phyloP scores from a whole-genome alignment of 768 basidiomycete genomes.

The Jaapia argillacea region DNA sequence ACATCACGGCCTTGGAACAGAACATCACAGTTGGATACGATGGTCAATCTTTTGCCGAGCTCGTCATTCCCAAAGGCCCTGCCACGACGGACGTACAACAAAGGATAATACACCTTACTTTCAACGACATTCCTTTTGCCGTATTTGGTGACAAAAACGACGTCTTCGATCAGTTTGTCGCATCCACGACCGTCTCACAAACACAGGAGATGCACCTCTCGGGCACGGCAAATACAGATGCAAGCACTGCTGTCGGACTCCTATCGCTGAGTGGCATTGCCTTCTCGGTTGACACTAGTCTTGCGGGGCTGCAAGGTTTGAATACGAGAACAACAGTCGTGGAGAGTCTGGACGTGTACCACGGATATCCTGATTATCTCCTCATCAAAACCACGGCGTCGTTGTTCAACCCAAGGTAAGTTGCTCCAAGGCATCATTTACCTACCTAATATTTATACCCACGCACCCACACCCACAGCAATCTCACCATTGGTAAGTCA shows the following conservation, averaged over 20 bases:
- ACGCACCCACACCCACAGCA: conserved; percentile 12
- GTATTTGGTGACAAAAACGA: conserved; percentile 37
- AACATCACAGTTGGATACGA: conserved; percentile 43
- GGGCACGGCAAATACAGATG: conserved; percentile 42
- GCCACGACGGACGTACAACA: conserved; percentile 51
- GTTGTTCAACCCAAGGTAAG: conserved; percentile 58
- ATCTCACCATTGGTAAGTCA: conserved; percentile 26
- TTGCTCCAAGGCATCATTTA: neutral
- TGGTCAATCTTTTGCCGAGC: conserved; percentile 46
- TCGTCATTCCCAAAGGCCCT: conserved; percentile 47
- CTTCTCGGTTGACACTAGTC: conserved; percentile 47
- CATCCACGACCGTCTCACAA: conserved; percentile 43
- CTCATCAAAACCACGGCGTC: conserved; percentile 54
- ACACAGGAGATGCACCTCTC: conserved; percentile 38
- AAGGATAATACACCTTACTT: conserved; percentile 51
- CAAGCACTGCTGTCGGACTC: conserved; percentile 56
- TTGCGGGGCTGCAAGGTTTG: conserved; percentile 58
- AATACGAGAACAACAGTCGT: conserved; percentile 46
- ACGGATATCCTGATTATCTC: conserved; percentile 56
- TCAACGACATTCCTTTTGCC: conserved; percentile 49
- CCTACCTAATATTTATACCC: neutral
- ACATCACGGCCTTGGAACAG: conserved; percentile 52
- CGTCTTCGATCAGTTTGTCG: conserved; percentile 52
- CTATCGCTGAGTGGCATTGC: conserved; percentile 44
- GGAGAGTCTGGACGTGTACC: conserved; percentile 51